Base-by-base conservation (phyloP, 495 filamentous ascomycete genomes). In the Podospora comata region DNA sequence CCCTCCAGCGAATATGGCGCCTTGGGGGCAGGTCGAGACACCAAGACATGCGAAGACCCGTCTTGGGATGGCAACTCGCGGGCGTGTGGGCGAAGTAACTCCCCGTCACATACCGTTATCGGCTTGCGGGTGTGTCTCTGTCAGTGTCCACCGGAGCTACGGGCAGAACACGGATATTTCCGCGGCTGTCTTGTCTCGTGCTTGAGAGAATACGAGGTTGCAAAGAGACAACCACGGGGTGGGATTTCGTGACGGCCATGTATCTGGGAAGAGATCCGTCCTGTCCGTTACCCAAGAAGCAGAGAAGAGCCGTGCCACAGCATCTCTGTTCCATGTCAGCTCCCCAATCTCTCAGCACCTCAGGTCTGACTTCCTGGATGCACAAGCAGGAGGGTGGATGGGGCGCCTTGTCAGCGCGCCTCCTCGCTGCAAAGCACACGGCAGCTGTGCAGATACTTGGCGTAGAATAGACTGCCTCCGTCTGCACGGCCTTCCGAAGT, bases 291-390 rank as follows among this genome's bases (percentile, higher is more conserved):
- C 16, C 61, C 61, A 63, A 32, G 32, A 16, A 48, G 39, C 34
- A 32, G 48, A 63, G n/a, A 27, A 44, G 19, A 48, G 27, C 61
- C 61, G 61, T 63, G 6, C 20, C 61, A 63, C 61, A 48, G 19
- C 61, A 63, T 63, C 28, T 63, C 34, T 32, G 61, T 48, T 63
- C 61, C 61, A 63, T 63, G 61, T 44, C 61, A 32, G 27, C 61
- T 44, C 19, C 34, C 30, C 61, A 63, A 27, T 34, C 19, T 63
- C 30, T 63, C 28, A 63, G 3, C 30, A 63, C 4, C 61, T 63
- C 34, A 32, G 61, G 61, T 27, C 20, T 63, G 32, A 63, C 61
- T 63, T 18, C 61, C 61, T 63, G 61, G 61, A 63, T 63, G 61
- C 61, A 63, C 61, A 63, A 63, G 30, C n/a, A 32, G 26, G 60